Evolutionary conservation across 768 basidiomycete genomes (phyloP), one percentile per base, ranked within the genome.

Genomic region (Termitomyces sp.): DNA sequence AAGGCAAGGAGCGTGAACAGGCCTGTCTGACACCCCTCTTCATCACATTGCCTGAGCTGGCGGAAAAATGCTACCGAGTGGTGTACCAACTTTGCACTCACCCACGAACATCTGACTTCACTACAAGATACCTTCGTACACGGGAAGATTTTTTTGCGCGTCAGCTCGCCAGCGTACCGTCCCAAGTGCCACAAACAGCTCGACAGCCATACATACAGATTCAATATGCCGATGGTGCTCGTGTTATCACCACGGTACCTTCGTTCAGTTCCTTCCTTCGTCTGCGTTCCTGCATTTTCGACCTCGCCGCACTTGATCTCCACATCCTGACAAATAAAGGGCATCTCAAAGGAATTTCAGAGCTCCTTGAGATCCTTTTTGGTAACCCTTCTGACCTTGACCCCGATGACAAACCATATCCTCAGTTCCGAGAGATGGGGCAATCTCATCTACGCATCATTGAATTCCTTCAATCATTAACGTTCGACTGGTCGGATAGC

Each of bases 11-110:
- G 55, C 61, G 68, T 40, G 69, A 72, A 16, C 64, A 64, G 11
- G 56, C 65, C 56, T 43, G 56, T 9, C 66, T 67, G 21, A 74
- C 77, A 2, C 86, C 90, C 0, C 72, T 91, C 21, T 87, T 88
- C 67, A 68, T 75, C 19, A 73, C 75, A 19, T 76, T 89, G 34
- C 96, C 95, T 0, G 79, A 78, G 2, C 74, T 97, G 27, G 94
- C 94, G 2, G 94, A 95, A 66, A 85, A 87, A 53, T 89, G 86
- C 64, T 94, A 95, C 65, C 82, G 82, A 35, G 79, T 97, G 48
- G 73, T 98, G 19, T 80, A 90, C 66, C 89, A 96, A 57, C 80
- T 98, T 0, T 96, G 91, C 71, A 79, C 85, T n/a, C 92, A 98
- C 64, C 81, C 88, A 9, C 78, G 82, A 40, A 96, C 94, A 0